Base-by-base conservation (phyloP, 2,329 filamentous ascomycete genomes). In the Periconia sp. region DNA sequence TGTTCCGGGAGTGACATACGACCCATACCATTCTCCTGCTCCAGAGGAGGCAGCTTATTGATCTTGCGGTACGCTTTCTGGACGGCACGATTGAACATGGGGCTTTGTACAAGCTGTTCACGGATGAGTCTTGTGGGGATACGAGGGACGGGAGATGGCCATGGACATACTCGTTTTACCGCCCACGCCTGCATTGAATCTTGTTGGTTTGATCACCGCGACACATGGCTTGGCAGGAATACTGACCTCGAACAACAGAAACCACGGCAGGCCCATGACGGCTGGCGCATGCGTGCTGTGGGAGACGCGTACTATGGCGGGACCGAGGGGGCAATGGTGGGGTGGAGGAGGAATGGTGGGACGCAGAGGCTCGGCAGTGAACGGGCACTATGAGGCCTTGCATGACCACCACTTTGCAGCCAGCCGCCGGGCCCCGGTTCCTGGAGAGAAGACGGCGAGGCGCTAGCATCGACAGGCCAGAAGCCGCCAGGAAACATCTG, bases 31-130 rank as follows among this genome's bases (percentile, higher is more conserved):
- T 67, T 69, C 44, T 61, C 54, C 5, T 54, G 52, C 24, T 67
- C 65, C 26, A 59, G 50, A 11, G 80, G 76, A 31, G 75, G 74
- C 34, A 78, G 54, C 22, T 69, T 62, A 48, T 76, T 70, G 43
- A 78, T 70, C 43, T 65, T 66, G 46, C 69, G 71, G 35, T 82
- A 79, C 10, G 78, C 71, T 42, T 72, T 73, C 17, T 77, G 73
- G 13, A 83, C 77, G 18, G 58, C 71, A 40, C 75, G 72, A 55
- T 83, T 81, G 69, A 83, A 84, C 24, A 72, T 61, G 3, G 78
- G 78, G 40, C 77, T 81, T 39, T 69, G 66, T 29, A 83, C 72
- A 40, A 84, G 75, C 72, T 80, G 41, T 31, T 24, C 1, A 4
- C 10, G 6, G 12, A 4, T 5, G n/a, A 9, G 21, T 17, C 13